Evolutionary conservation across 495 filamentous ascomycete genomes (phyloP).

Genomic region (Clavariopsis aquatica): DNA sequence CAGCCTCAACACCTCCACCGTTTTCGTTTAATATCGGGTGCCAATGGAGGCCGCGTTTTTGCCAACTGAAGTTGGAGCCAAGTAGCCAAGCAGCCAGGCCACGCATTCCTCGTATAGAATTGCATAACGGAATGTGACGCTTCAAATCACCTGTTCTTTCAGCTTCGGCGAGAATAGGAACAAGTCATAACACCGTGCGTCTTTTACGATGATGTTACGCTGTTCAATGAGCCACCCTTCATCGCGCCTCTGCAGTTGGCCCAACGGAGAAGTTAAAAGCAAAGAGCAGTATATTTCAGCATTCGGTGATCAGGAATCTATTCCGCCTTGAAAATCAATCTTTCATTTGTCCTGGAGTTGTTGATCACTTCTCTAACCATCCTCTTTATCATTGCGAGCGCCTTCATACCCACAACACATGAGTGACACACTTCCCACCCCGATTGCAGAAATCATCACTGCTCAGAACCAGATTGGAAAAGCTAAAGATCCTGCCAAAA

Average conservation of each 20-base stretch:
- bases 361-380: background rate
- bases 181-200: background rate
- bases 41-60: too few relatives aligned
- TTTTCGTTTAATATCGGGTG: too few relatives aligned
- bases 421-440: background rate
- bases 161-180: slow-evolving; percentile 8
- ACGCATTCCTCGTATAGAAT: slow-evolving; percentile 9
- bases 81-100: slow-evolving; percentile 5
- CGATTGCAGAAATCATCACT: background rate
- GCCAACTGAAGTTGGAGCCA: too few relatives aligned
- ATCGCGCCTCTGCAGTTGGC: background rate
- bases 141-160: background rate
- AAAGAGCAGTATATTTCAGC: too few relatives aligned
- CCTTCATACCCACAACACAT: background rate
- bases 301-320: too few relatives aligned
- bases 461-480: background rate
- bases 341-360: too few relatives aligned
- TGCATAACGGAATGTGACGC: background rate
- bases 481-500: background rate
- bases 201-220: background rate
- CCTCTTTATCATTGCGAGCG: background rate
- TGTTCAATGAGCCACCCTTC: background rate
- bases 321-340: too few relatives aligned
- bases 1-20: too few relatives aligned
- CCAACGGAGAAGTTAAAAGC: background rate